Base-by-base conservation (phyloP, 495 filamentous ascomycete genomes). In the Aspergillus diversus region DNA sequence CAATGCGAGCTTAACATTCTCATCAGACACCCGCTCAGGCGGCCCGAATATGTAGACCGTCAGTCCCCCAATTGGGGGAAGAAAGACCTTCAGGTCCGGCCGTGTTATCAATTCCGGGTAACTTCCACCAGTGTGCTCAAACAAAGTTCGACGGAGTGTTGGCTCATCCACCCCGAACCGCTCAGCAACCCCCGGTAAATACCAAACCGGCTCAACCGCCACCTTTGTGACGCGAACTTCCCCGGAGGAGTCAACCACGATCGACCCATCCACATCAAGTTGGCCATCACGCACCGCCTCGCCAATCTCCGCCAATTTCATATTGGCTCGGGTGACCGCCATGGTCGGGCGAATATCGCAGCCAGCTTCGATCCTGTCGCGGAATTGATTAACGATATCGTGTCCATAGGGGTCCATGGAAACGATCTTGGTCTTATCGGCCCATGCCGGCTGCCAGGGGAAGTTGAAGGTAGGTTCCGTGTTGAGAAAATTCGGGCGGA, bases 21-120 rank as follows among this genome's bases (percentile, higher is more conserved):
- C 87, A 71, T 99, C 91, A 16, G 92, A 88, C 84, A 99, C 92
- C 66, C 92, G 94, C 46, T 92, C 90, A 8, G 92, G 92, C 63
- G 97, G 93, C 16, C 95, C 95, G 74, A 99, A 99, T 78, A 91
- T 92, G 78, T 99, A 99, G 32, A 98, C 95, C 1, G 95, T 99
- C 67, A 97, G 79, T 12, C 95, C 95, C 53, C 95, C 95, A 71
- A 99, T 99, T 31, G 95, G 95, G 31, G 95, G 95, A 52, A 99
- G 78, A 79, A 98, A 99, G 47, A 97, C 76, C 75, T 99, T 97
- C 79, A 99, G 90, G 71, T 99, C 95, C 9, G 86, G 86, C 53
- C 95, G 85, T 16, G 95, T 99, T 71, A 97, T 96, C 62, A 97
- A 82, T 79, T 93, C 92, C 5, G 92, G 92, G 76, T 93, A 96